phyloP scores from a whole-genome alignment of 2,329 filamentous ascomycete genomes.

The Knufia petricola region DNA sequence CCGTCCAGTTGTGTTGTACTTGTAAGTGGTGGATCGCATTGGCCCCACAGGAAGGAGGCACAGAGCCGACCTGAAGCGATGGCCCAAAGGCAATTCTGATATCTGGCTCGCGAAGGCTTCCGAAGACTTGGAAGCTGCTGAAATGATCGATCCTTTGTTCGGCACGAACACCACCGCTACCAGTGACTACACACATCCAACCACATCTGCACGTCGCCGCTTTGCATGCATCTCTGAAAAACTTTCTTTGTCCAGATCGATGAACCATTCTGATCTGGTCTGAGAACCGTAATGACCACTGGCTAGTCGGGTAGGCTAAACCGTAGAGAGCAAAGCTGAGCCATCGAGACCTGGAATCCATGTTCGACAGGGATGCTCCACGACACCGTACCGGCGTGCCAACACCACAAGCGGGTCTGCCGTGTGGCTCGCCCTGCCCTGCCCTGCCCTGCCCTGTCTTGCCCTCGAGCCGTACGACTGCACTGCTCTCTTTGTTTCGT shows the following conservation, averaged over 20 bases:
- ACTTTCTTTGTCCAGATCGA: not conserved
- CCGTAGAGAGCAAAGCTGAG: not conserved
- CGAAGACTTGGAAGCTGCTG: not conserved
- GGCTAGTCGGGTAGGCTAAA: not conserved
- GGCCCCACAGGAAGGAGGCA: not conserved
- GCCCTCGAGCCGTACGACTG: slow-evolving; percentile 3
- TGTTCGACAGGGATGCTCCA: not conserved
- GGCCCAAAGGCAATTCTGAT: not conserved
- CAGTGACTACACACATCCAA: not conserved
- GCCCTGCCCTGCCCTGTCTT: not conserved
- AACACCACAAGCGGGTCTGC: not conserved
- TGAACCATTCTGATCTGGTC: not conserved
- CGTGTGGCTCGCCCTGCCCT: not conserved
- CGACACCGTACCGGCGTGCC: too few relatives aligned
- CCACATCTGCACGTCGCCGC: not conserved
- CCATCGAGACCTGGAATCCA: not conserved
- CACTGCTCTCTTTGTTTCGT: not conserved
- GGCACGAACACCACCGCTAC: not conserved
- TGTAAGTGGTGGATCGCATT: not conserved
- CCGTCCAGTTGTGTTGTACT: not conserved
- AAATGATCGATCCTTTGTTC: not conserved
- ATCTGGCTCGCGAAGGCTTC: not conserved
- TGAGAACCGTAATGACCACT: not conserved
- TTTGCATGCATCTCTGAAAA: not conserved
- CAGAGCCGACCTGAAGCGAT: not conserved